Evolutionary conservation across 2,329 filamentous ascomycete genomes (phyloP), one percentile per base, ranked within the genome.

Genomic region (Aphanocladium album): DNA sequence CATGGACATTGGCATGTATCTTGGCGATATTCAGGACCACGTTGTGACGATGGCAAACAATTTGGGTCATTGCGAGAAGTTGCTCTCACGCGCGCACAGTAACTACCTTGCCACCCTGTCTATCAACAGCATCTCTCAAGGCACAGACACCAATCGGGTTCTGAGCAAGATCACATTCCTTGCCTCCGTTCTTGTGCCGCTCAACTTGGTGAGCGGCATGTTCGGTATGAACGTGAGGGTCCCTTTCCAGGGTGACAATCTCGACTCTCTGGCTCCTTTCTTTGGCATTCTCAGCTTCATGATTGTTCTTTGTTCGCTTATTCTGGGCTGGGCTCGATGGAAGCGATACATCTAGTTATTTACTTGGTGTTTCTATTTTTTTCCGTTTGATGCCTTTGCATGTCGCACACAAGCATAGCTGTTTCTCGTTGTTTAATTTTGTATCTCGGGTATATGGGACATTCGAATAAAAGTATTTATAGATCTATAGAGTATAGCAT

Each of bases 1-100:
- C 52, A 95, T 95, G 78, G 95, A 99, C 71, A 96, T 99, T 66
- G 95, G 93, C 23, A 85, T 99, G 69, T 99, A 99, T 72, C 84
- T 99, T 39, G 91, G 91, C 70, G 95, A 99, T 76, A 97, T 99
- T 65, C 95, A 99, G 75, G 95, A 99, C 76, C 95, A 99, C 83
- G 93, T 99, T 57, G 91, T 99, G 62, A 99, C 95, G 50, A 98
- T 98, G 93, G 96, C 96, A 84, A 95, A 90, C 67, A 99, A 96
- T 75, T 76, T 99, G 68, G 87, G 87, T 1, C 95, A 99, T 73
- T 97, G 96, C 67, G 95, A 99, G 74, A 98, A 98, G 81, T 97
- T 99, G 83, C 83, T 99, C 54, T 93, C 89, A 30, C 89, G 95
- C 23, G 90, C 90, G 2, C 95, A 99, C 78, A 91, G 89, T 79